Percentiles rank a stretch among this genome's conserved stretches.
phyloP scores from a whole-genome alignment of 2,329 filamentous ascomycete species.

The Arachnopeziza araneosa region DNA sequence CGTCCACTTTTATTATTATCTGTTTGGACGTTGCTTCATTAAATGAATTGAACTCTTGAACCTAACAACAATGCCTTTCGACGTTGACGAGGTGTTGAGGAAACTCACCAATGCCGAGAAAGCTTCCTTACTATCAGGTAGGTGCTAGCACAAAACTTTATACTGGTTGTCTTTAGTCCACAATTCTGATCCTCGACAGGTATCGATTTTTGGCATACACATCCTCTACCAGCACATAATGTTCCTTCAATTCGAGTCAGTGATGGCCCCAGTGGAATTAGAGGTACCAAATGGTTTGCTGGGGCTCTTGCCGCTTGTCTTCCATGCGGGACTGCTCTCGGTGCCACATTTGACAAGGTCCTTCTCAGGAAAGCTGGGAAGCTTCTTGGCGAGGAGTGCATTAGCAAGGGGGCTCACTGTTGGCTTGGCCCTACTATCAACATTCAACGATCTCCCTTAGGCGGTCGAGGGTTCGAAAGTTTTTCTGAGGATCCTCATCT shows the following conservation, averaged over 20 bases:
- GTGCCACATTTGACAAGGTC: constrained; percentile 50
- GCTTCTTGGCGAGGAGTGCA: constrained; percentile 47
- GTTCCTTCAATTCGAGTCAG: constrained; percentile 60
- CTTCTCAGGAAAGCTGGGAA: constrained; percentile 46
- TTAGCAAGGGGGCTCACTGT: constrained; percentile 44
- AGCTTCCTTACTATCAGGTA: constrained; percentile 45
- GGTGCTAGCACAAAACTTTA: constrained; percentile 5
- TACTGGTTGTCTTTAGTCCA: background rate
- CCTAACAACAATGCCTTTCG: constrained; percentile 41
- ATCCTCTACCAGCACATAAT: constrained; percentile 51
- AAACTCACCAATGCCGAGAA: constrained; percentile 47
- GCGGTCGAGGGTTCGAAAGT: constrained; percentile 55
- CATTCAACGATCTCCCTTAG: constrained; percentile 55
- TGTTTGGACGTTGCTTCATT: background rate
- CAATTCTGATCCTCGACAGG: constrained; percentile 33
- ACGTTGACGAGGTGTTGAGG: constrained; percentile 47
- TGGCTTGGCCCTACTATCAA: constrained; percentile 55
- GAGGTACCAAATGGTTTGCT: constrained; percentile 64
- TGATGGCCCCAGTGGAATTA: constrained; percentile 65
- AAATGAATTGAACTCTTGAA: background rate
- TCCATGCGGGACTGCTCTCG: constrained; percentile 53
- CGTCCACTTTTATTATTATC: background rate
- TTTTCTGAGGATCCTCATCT: constrained; percentile 54
- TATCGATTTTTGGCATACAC: constrained; percentile 66
- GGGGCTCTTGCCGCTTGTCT: constrained; percentile 55